These are phyloP conservation scores for Conringia planisiliqua DNA, from an alignment of 345 rosid genomes.

Conservation along the genomic window DNA sequence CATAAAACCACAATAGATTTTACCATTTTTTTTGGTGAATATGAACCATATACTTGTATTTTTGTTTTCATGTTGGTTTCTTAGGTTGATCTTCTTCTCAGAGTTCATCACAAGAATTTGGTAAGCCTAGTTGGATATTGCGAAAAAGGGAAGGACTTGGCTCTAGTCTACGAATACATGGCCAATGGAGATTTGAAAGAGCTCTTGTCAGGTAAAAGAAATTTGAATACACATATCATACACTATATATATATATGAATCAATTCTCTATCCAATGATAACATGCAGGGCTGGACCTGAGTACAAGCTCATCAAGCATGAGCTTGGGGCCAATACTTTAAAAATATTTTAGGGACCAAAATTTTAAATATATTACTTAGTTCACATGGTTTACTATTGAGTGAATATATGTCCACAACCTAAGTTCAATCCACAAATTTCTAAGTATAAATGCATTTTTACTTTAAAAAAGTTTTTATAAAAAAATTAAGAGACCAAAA, in stretches of 20 bases:
- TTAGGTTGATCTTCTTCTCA: not conserved
- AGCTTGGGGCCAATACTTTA: no score
- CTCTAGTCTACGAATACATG: conserved; percentile 55
- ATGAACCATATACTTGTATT: not conserved
- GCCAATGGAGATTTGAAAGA: conserved; percentile 36
- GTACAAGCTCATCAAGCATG: no score
- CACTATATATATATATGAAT: not conserved
- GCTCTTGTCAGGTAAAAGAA: not conserved
- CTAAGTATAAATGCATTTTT: no score
- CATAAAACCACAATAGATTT: not conserved
- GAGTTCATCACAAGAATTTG: conserved; percentile 19
- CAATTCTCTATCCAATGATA: not conserved
- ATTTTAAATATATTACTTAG: no score
- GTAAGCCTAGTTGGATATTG: conserved; percentile 50
- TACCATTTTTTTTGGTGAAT: not conserved
- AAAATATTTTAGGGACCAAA: no score
- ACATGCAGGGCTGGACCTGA: no score
- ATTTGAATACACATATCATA: not conserved
- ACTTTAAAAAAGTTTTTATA: no score
- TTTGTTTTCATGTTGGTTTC: not conserved
- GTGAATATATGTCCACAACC: no score
- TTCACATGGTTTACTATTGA: no score
- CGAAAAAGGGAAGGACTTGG: conserved; percentile 36
- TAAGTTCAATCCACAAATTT: no score
- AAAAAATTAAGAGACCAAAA: no score